Conservation (phyloP, 495 filamentous ascomycete genomes). For the Chaetomium fimeti region DNA sequence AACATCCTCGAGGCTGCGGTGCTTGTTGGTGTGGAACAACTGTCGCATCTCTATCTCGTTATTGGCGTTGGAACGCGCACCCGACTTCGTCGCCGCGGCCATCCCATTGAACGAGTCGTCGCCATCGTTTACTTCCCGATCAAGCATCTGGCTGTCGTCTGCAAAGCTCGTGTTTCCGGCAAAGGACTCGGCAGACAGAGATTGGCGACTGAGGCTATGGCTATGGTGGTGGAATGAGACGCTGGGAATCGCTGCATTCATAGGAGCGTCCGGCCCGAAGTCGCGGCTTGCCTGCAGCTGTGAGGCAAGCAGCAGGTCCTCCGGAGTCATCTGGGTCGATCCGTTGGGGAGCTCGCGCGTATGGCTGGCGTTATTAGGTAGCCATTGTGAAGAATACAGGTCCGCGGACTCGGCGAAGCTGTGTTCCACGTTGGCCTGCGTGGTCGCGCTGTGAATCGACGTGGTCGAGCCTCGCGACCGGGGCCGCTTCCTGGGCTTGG, state of each 20-base stretch:
- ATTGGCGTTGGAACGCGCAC: slow-evolving; percentile 67
- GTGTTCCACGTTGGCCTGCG: slow-evolving; percentile 65
- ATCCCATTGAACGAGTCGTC: slow-evolving; percentile 58
- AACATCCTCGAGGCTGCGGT: slow-evolving; percentile 74
- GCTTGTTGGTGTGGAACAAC: slow-evolving; percentile 71
- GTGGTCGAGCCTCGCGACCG: slow-evolving; percentile 81
- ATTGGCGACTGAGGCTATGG: slow-evolving; percentile 53
- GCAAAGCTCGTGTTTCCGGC: slow-evolving; percentile 59
- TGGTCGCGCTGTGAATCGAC: slow-evolving; percentile 69
- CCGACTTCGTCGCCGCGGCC: slow-evolving; percentile 56
- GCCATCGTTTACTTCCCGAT: slow-evolving; percentile 65
- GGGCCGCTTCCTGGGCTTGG: slow-evolving; percentile 59
- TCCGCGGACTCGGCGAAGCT: slow-evolving; percentile 51
- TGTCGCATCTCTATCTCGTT: slow-evolving; percentile 92
- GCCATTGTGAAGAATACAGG: slow-evolving; percentile 56
- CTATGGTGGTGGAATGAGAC: slow-evolving; percentile 50
- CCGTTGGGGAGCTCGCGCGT: slow-evolving; percentile 38
- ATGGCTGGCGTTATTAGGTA: slow-evolving; percentile 50
- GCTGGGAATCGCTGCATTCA: slow-evolving; percentile 52
- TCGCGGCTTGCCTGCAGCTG: slow-evolving; percentile 55
- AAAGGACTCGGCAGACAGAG: slow-evolving; percentile 53
- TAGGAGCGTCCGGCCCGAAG: slow-evolving; percentile 50
- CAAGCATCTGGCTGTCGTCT: slow-evolving; percentile 66
- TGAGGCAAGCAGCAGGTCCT: slow-evolving; percentile 65
- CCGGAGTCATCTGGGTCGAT: slow-evolving; percentile 53